These are phyloP conservation scores for Penicillium sclerotiorum DNA, from an alignment of 2,329 filamentous ascomycete species.

Conservation along the genomic window DNA sequence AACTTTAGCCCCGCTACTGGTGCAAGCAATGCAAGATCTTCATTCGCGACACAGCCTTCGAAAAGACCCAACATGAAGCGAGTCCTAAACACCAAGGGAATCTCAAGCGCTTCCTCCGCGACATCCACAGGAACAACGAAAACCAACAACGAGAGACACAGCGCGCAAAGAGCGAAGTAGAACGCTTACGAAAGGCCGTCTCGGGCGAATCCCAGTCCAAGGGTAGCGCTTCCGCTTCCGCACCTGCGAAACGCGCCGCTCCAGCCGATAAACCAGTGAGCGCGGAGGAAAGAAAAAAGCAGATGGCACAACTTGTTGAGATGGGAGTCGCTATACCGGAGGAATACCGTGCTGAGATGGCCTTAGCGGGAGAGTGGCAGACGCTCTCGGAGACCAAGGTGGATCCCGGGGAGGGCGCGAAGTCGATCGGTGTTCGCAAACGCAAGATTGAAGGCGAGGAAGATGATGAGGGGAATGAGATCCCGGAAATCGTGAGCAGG, in stretches of 20 bases:
- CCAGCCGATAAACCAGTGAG: constrained; percentile 47
- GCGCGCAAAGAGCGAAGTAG: constrained; percentile 79
- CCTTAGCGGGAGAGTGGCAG: constrained; percentile 87
- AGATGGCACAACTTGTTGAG: constrained; percentile 83
- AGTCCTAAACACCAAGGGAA: constrained; percentile 81
- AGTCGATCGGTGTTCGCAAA: constrained; percentile 49
- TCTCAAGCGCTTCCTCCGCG: constrained; percentile 85
- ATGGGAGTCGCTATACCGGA: constrained; percentile 85
- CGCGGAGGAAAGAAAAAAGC: constrained; percentile 72
- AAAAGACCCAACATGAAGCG: constrained; percentile 84
- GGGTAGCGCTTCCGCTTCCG: constrained; percentile 17
- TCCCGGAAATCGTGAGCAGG: constrained; percentile 39
- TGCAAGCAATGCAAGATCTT: constrained; percentile 94
- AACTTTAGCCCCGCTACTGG: constrained; percentile 77
- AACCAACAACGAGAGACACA: constrained; percentile 79
- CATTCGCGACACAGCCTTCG: constrained; percentile 89
- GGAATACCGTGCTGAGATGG: constrained; percentile 76
- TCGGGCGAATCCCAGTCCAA: constrained; percentile 43
- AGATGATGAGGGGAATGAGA: constrained; percentile 41
- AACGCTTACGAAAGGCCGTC: constrained; percentile 78
- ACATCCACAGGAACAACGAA: constrained; percentile 83
- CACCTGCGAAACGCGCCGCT: constrained; percentile 36
- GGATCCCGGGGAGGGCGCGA: constrained; percentile 45
- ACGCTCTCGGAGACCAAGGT: constrained; percentile 58
- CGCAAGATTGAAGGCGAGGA: constrained; percentile 49